Conservation (phyloP, 768 basidiomycete species). For the Suillus subaureus region DNA sequence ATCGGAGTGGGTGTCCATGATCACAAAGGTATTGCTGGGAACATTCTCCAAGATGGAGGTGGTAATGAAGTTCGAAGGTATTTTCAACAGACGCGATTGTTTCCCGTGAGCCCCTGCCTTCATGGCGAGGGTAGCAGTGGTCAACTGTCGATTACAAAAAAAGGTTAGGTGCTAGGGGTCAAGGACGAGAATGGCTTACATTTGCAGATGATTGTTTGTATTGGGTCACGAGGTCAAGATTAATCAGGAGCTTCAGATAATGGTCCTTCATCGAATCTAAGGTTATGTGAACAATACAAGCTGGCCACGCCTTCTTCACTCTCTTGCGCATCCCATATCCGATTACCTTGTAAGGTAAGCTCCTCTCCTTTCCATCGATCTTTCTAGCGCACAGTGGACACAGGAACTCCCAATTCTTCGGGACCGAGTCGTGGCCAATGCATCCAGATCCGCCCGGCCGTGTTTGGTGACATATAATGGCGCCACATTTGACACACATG, state of each 20-base stretch:
- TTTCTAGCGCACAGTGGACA: background rate
- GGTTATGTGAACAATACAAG: background rate
- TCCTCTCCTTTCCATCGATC: background rate
- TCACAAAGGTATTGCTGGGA: background rate
- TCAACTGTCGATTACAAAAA: background rate
- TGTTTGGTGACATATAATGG: background rate
- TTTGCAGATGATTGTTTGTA: background rate
- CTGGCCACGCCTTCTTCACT: background rate
- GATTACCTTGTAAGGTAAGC: background rate
- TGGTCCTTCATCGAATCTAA: background rate
- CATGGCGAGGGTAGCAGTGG: no score
- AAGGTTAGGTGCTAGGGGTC: no score
- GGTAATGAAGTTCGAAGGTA: no score
- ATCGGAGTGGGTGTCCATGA: background rate
- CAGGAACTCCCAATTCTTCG: background rate
- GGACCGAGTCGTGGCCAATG: background rate
- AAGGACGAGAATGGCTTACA: background rate
- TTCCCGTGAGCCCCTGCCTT: no score
- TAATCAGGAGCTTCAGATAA: background rate
- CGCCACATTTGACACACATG: background rate
- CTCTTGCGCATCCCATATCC: background rate
- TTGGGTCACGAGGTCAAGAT: background rate
- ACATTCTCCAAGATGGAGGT: background rate
- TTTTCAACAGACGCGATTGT: background rate
- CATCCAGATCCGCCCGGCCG: background rate